Evolutionary conservation across 371 early-diverging fungal genomes (phyloP).

Genomic region (Smittium mucronatum): DNA sequence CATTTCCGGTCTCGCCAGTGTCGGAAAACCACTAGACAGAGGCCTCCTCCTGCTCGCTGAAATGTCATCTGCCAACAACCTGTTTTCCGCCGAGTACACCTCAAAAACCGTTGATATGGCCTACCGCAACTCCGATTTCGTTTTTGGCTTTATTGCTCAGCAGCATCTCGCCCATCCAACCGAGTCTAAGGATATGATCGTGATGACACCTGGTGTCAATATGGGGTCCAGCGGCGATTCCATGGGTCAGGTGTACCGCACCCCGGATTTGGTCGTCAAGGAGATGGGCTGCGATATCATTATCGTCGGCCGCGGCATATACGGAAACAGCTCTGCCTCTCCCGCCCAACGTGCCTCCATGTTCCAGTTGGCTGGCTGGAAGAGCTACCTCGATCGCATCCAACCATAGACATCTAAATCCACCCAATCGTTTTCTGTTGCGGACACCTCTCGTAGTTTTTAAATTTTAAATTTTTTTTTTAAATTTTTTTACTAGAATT

Average conservation of each 20-base stretch:
- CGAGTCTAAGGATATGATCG: constrained; percentile 80
- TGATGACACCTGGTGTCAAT: constrained; percentile 90
- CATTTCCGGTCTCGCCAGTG: constrained; percentile 73
- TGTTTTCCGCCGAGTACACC: constrained; percentile 68
- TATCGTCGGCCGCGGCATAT: constrained; percentile 94
- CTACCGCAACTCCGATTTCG: constrained; percentile 68
- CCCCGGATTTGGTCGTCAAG: constrained; percentile 73
- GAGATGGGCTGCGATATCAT: constrained; percentile 86
- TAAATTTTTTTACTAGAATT: no score
- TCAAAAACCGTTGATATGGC: constrained; percentile 79
- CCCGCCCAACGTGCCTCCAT: constrained; percentile 54
- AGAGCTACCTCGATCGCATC: constrained; percentile 58
- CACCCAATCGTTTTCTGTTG: no score
- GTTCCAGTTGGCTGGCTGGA: constrained; percentile 88
- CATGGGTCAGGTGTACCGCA: constrained; percentile 89
- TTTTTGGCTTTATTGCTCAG: no score
- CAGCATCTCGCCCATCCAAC: no score
- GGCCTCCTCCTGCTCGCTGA: constrained; percentile 81
- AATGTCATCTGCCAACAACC: constrained; percentile 84
- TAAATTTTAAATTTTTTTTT: no score
- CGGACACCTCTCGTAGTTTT: no score
- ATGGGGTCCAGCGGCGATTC: constrained; percentile 68
- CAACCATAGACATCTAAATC: no score
- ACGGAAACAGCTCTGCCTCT: constrained; percentile 68
- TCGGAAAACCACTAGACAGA: constrained; percentile 68